A percentile compares a stretch with the other conserved stretches of the same genome.
These are phyloP conservation scores for Hypoxylon sp. DNA, from an alignment of 2,329 filamentous ascomycete genomes.

Conservation along the genomic window DNA sequence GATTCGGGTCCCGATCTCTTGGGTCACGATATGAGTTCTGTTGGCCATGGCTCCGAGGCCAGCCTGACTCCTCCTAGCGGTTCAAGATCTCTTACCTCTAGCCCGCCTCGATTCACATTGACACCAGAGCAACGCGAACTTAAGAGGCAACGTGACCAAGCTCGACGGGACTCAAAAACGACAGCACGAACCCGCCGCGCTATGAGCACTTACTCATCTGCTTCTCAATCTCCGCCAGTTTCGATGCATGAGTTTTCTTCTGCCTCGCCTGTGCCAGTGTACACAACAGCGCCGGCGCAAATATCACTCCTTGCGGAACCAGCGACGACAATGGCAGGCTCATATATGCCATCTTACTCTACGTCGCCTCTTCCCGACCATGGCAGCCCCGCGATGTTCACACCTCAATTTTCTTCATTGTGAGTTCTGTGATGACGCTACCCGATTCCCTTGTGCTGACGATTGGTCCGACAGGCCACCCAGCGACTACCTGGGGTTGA, in stretches of 20 bases:
- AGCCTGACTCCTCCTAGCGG: conserved; percentile 65
- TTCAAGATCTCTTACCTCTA: conserved; percentile 68
- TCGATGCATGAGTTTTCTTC: conserved; percentile 59
- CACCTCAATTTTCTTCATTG: conserved; percentile 50
- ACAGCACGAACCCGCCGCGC: conserved; percentile 64
- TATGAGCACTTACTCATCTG: conserved; percentile 58
- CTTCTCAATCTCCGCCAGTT: conserved; percentile 58
- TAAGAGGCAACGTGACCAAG: conserved; percentile 71
- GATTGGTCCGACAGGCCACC: conserved; percentile 41
- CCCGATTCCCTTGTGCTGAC: conserved; percentile 44
- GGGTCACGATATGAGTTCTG: conserved; percentile 61
- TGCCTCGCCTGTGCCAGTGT: conserved; percentile 62
- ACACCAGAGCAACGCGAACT: conserved; percentile 72
- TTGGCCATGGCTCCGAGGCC: conserved; percentile 62
- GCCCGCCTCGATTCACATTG: conserved; percentile 67
- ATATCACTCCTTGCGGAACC: conserved; percentile 67
- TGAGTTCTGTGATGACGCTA: conserved; percentile 28
- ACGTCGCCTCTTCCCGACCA: conserved; percentile 61
- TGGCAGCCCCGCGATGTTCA: conserved; percentile 48
- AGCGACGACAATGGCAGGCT: conserved; percentile 57
- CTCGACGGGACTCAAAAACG: conserved; percentile 69
- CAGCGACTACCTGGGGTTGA: conserved; percentile 61
- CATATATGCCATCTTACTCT: conserved; percentile 65
- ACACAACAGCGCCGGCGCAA: conserved; percentile 64
- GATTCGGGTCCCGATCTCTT: conserved; percentile 58